Conservation (phyloP, 768 basidiomycete species). For the Lactarius hatsudake region DNA sequence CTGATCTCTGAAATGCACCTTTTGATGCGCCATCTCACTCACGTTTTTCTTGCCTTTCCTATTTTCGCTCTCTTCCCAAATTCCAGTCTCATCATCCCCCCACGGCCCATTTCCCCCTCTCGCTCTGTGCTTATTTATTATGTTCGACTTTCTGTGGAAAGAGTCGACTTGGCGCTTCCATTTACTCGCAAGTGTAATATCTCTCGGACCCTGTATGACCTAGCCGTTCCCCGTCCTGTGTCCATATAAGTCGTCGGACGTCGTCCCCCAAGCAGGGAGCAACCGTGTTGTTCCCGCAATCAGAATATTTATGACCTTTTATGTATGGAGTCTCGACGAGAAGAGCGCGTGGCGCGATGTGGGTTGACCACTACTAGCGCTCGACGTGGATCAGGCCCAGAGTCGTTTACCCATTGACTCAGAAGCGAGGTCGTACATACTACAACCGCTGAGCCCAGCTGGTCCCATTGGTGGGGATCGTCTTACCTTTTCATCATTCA, state of each 20-base stretch:
- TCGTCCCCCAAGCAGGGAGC: conserved; percentile 1
- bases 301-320: conserved; percentile 7
- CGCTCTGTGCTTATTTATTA: not conserved
- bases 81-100: not conserved
- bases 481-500: too few species aligned
- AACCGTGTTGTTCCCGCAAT: conserved; percentile 14
- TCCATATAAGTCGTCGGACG: not conserved
- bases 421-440: too few species aligned
- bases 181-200: conserved; percentile 13
- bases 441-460: too few species aligned
- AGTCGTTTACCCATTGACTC: too few species aligned
- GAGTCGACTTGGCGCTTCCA: not conserved
- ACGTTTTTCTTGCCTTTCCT: not conserved
- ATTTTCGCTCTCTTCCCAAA: not conserved
- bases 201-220: conserved; percentile 14
- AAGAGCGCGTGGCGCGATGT: too few species aligned
- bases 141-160: not conserved
- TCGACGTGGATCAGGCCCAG: too few species aligned
- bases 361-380: too few species aligned
- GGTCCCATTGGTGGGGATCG: too few species aligned
- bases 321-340: too few species aligned
- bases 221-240: conserved; percentile 2
- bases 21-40: conserved; percentile 1
- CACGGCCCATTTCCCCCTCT: not conserved
- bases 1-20: conserved; percentile 7